phyloP scores from a whole-genome alignment of 495 filamentous ascomycete genomes.

The Extremus antarcticus region DNA sequence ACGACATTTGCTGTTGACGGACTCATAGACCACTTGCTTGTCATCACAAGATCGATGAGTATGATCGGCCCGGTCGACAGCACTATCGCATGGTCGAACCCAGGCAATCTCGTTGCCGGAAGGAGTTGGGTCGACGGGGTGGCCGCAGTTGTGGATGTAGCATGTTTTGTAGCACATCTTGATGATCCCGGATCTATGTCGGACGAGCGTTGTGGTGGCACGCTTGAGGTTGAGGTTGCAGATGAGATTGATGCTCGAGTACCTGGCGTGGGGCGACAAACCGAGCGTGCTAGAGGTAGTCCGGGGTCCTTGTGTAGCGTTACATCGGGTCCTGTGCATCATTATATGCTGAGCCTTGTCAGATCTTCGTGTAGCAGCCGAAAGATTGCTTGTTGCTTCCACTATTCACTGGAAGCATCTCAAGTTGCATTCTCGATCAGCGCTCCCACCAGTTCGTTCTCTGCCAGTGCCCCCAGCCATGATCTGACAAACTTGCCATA shows the following conservation, averaged over 20 bases:
- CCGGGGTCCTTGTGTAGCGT: too few relatives aligned
- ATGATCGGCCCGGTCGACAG: neutral
- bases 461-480: constrained; percentile 17
- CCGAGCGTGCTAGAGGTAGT: too few relatives aligned
- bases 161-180: neutral
- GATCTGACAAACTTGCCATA: constrained; percentile 23
- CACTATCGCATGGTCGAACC: neutral
- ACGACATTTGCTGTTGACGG: neutral
- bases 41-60: neutral
- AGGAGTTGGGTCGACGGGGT: neutral
- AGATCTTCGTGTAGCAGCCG: too few relatives aligned
- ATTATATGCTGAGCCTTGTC: too few relatives aligned
- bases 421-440: constrained; percentile 2
- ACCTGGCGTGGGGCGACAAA: too few relatives aligned
- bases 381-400: too few relatives aligned
- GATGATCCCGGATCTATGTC: too few relatives aligned
- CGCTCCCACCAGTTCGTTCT: constrained; percentile 4
- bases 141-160: neutral
- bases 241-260: too few relatives aligned
- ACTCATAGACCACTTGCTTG: neutral
- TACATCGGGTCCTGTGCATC: too few relatives aligned
- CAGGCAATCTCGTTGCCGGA: neutral
- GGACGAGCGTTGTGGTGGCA: neutral
- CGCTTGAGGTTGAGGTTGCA: neutral
- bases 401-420: too few relatives aligned